A percentile compares a stretch with the other conserved stretches of the same genome.
These are phyloP conservation scores for Ziziphus jujuba DNA, from an alignment of 306 rosid genomes.

Conservation along the genomic window DNA sequence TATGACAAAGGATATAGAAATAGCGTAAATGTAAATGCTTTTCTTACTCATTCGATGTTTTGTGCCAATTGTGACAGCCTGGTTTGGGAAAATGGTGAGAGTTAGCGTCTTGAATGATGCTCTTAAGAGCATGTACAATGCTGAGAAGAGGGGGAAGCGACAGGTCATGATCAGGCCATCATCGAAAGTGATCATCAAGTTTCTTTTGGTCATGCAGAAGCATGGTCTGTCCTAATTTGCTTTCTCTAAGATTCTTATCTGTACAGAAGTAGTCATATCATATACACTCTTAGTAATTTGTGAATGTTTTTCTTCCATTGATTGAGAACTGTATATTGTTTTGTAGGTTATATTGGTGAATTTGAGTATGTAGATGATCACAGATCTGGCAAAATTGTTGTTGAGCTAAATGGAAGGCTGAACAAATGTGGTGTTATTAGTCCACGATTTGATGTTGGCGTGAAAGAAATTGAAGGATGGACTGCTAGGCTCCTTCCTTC, in stretches of 20 bases:
- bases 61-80: too few species aligned
- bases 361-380: constrained; percentile 47
- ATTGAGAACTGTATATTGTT: not conserved
- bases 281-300: not conserved
- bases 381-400: constrained; percentile 42
- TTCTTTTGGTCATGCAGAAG: constrained; percentile 48
- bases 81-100: constrained; percentile 31
- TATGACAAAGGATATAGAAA: too few species aligned
- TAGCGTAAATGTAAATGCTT: too few species aligned
- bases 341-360: constrained; percentile 41
- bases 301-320: not conserved
- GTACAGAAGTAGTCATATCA: not conserved
- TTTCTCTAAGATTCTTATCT: not conserved
- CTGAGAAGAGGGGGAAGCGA: constrained; percentile 45
- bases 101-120: constrained; percentile 47
- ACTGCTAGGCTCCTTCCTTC: constrained; percentile 47
- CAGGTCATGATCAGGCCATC: constrained; percentile 50
- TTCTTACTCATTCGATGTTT: too few species aligned
- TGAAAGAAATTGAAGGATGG: constrained; percentile 47
- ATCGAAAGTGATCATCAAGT: constrained; percentile 49
- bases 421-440: constrained; percentile 48
- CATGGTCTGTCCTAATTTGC: constrained; percentile 36
- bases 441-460: constrained; percentile 44
- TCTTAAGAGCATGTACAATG: constrained; percentile 50
- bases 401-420: constrained; percentile 42